These are phyloP conservation scores for Begonia fuchsioides DNA, from an alignment of 306 rosid genomes.

Conservation along the genomic window DNA sequence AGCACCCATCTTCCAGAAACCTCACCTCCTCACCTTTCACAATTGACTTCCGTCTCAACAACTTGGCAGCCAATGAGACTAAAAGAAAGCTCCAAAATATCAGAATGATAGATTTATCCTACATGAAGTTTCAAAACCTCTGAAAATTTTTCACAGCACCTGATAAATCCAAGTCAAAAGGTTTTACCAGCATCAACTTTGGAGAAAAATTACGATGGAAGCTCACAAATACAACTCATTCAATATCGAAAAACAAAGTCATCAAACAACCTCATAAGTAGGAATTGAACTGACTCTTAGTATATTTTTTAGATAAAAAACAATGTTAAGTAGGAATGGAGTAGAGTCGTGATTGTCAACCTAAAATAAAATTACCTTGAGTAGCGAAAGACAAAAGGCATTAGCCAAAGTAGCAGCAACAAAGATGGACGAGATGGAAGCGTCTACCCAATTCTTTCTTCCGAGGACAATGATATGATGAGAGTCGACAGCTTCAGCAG, in stretches of 20 bases:
- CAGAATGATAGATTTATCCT: slow-evolving; percentile 32
- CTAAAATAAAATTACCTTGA: slow-evolving; percentile 24
- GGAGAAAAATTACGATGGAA: no score
- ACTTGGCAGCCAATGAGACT: slow-evolving; percentile 38
- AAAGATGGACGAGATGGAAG: slow-evolving; percentile 21
- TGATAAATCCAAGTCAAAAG: not conserved
- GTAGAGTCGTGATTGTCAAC: not conserved
- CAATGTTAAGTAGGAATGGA: not conserved
- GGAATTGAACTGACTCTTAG: no score
- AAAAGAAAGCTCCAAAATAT: slow-evolving; percentile 46
- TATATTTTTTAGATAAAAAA: not conserved
- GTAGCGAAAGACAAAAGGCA: slow-evolving; percentile 25
- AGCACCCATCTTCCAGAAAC: slow-evolving; percentile 7
- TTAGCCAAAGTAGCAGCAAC: slow-evolving; percentile 36
- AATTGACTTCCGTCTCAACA: slow-evolving; percentile 40
- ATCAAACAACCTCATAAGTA: no score
- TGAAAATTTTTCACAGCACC: slow-evolving; percentile 1
- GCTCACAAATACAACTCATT: no score
- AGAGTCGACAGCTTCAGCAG: slow-evolving; percentile 35
- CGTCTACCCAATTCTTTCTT: slow-evolving; percentile 22
- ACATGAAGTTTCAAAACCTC: slow-evolving; percentile 3
- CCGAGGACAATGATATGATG: slow-evolving; percentile 43
- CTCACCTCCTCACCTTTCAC: slow-evolving; percentile 40
- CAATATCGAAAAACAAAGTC: no score
- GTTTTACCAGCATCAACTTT: not conserved